Conservation (phyloP, 129 eudicot genomes). For the Artemisia annua region DNA sequence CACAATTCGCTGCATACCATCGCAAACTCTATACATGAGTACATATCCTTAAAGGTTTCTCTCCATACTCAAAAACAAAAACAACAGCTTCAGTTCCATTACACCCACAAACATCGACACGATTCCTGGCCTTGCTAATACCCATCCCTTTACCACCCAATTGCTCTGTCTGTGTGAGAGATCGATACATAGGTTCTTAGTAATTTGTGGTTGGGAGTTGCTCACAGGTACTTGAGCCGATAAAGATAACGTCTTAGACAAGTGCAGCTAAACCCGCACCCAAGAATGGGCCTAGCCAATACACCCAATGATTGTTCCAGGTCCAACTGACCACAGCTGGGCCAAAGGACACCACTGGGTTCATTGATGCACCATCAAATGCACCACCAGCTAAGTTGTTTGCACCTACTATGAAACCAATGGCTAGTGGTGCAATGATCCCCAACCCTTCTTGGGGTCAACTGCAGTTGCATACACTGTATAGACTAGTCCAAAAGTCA, state of each 20-base stretch:
- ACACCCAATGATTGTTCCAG: constrained; percentile 62
- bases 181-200: constrained; percentile 9
- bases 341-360: constrained; percentile 67
- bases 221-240: constrained; percentile 32
- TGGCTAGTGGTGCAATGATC: constrained; percentile 60
- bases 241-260: constrained; percentile 47
- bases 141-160: constrained; percentile 9
- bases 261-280: constrained; percentile 63
- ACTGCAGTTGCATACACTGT: constrained; percentile 67
- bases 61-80: constrained; percentile 31
- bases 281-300: constrained; percentile 63
- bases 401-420: constrained; percentile 72
- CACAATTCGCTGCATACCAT: constrained; percentile 24
- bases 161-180: constrained; percentile 17
- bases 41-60: constrained; percentile 24
- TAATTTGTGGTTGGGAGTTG: constrained; percentile 52
- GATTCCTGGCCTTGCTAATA: constrained; percentile 6
- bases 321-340: constrained; percentile 72
- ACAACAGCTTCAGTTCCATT: constrained; percentile 18
- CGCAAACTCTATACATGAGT: constrained; percentile 17
- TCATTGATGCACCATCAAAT: constrained; percentile 74
- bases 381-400: constrained; percentile 71
- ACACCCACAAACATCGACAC: constrained; percentile 22
- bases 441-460: constrained; percentile 76
- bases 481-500: constrained; percentile 68